A percentile compares a stretch with the other conserved stretches of the same genome.
phyloP scores from a whole-genome alignment of 768 basidiomycete genomes.

The Lepiota venenata region DNA sequence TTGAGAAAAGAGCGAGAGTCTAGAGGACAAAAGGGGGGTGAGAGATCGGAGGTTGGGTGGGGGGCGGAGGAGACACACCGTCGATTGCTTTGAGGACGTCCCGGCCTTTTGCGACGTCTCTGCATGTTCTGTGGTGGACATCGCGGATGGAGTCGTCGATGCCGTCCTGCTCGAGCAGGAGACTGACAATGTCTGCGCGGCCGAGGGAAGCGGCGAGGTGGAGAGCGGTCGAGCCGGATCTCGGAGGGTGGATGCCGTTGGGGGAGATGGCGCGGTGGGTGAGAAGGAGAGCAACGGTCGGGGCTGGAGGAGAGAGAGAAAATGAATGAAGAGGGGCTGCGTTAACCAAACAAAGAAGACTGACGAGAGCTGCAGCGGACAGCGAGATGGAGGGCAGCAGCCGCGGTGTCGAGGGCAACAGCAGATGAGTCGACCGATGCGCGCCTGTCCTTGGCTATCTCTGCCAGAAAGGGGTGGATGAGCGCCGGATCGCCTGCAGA shows the following conservation, averaged over 20 bases:
- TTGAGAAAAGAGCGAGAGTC: constrained; percentile 77
- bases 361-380: constrained; percentile 72
- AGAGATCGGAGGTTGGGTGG: not conserved
- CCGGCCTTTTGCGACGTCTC: constrained; percentile 69
- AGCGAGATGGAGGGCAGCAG: constrained; percentile 77
- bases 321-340: no score
- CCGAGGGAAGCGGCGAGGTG: constrained; percentile 70
- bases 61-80: constrained; percentile 37
- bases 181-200: constrained; percentile 64
- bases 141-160: constrained; percentile 81
- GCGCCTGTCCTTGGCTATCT: constrained; percentile 66
- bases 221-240: constrained; percentile 70
- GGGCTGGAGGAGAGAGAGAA: constrained; percentile 37
- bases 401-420: constrained; percentile 56
- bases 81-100: constrained; percentile 67
- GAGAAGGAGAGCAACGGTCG: constrained; percentile 66
- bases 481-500: constrained; percentile 65
- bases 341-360: no score
- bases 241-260: constrained; percentile 71
- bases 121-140: constrained; percentile 57
- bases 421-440: constrained; percentile 32
- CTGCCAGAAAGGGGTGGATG: constrained; percentile 80
- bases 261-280: constrained; percentile 76
- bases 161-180: constrained; percentile 75
- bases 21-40: constrained; percentile 26